phyloP scores from a whole-genome alignment of 139 green algal genomes.

The Coelastrella sp. region DNA sequence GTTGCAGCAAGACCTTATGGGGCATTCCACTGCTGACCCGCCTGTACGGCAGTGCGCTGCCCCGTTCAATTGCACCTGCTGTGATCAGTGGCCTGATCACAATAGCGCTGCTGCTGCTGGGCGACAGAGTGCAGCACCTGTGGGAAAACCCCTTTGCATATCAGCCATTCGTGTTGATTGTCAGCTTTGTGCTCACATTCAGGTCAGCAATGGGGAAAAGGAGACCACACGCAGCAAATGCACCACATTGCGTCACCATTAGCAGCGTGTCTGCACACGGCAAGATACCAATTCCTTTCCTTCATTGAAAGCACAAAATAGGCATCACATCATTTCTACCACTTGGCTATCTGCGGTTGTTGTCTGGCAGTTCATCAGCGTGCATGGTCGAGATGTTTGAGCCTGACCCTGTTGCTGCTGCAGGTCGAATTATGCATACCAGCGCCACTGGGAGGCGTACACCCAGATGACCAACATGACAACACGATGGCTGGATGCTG shows the following conservation, averaged over 20 bases:
- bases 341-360: background rate
- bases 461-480: conserved; percentile 46
- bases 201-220: conserved; percentile 20
- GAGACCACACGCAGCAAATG: background rate
- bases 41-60: conserved; percentile 34
- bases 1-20: conserved; percentile 29
- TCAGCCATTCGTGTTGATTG: conserved; percentile 47
- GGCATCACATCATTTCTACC: too few relatives aligned
- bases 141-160: conserved; percentile 56
- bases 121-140: background rate
- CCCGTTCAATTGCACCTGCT: conserved; percentile 10
- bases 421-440: conserved; percentile 40
- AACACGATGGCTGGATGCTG: conserved; percentile 42
- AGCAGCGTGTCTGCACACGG: background rate
- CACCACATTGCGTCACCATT: background rate
- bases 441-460: conserved; percentile 40
- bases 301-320: too few relatives aligned
- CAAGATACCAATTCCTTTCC: too few relatives aligned
- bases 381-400: background rate
- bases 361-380: background rate
- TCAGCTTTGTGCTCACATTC: conserved; percentile 53
- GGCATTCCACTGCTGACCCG: conserved; percentile 23
- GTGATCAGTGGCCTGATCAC: conserved; percentile 26
- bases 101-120: background rate
- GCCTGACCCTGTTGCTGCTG: background rate